Conservation (phyloP, 306 rosid genomes). For the Ceratonia siliqua region DNA sequence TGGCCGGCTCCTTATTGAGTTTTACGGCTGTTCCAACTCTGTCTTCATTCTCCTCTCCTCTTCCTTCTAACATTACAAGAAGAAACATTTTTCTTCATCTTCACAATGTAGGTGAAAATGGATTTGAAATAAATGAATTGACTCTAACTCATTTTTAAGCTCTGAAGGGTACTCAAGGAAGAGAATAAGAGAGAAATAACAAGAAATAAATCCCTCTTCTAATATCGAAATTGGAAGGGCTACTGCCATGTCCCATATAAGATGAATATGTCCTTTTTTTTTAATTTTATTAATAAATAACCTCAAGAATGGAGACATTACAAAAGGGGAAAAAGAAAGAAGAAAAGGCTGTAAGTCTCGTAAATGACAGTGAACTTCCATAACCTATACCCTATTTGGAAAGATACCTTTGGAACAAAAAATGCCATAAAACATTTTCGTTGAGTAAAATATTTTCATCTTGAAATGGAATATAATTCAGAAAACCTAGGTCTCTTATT, state of each 20-base stretch:
- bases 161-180: not conserved
- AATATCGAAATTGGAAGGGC: not conserved
- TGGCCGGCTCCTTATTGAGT: no score
- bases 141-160: not conserved
- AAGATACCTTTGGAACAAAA: not conserved
- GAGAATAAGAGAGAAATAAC: not conserved
- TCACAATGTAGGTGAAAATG: conserved; percentile 4
- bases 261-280: not conserved
- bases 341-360: not conserved
- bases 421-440: not conserved
- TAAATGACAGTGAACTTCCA: not conserved
- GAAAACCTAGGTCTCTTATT: not conserved
- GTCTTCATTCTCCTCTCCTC: no score
- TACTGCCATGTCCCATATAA: not conserved
- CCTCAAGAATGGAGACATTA: not conserved
- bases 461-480: not conserved
- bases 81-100: conserved; percentile 28
- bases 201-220: not conserved
- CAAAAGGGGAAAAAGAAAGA: not conserved
- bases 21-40: no score
- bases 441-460: not conserved
- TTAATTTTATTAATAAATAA: not conserved
- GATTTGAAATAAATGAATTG: conserved; percentile 11
- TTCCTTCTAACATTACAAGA: no score
- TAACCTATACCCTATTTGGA: not conserved